Percentiles rank a stretch among this genome's conserved stretches.
Evolutionary conservation across 768 basidiomycete genomes (phyloP).

Genomic region (Psilocybe sp.): DNA sequence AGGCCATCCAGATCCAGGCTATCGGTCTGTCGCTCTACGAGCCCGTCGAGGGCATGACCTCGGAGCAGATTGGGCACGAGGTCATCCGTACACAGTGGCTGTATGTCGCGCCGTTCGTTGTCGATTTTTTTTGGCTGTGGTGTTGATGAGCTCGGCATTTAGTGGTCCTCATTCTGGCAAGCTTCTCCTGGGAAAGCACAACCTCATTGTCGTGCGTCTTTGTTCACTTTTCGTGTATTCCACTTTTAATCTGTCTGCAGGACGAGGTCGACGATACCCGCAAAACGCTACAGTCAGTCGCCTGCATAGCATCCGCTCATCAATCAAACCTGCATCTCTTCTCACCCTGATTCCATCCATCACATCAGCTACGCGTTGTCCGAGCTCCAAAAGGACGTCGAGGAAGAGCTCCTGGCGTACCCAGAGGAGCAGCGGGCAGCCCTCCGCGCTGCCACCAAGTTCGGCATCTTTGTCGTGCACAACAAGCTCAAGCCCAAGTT

Average conservation of each 20-base stretch:
- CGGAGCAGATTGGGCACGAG: slow-evolving; percentile 74
- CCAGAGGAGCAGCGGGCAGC: slow-evolving; percentile 76
- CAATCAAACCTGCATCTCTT: not conserved
- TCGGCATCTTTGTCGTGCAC: slow-evolving; percentile 93
- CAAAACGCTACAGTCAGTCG: slow-evolving; percentile 78
- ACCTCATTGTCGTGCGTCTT: slow-evolving; percentile 74
- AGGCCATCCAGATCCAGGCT: slow-evolving; percentile 89
- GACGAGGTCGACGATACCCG: slow-evolving; percentile 89
- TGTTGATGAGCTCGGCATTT: too few relatives aligned
- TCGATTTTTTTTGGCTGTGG: too few relatives aligned
- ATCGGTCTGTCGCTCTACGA: slow-evolving; percentile 97
- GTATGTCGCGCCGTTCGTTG: slow-evolving; percentile 39
- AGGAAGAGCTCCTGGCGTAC: slow-evolving; percentile 56
- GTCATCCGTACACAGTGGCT: slow-evolving; percentile 97
- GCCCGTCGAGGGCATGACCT: slow-evolving; percentile 71
- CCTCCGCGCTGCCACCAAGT: slow-evolving; percentile 63
- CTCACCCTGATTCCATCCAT: not conserved
- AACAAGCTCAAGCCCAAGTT: slow-evolving; percentile 90
- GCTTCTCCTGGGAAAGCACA: slow-evolving; percentile 73
- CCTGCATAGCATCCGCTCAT: not conserved
- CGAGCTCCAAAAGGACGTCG: slow-evolving; percentile 89
- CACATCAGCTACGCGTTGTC: slow-evolving; percentile 75
- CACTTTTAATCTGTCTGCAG: slow-evolving; percentile 30
- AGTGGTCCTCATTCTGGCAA: slow-evolving; percentile 56
- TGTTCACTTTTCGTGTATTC: not conserved